A percentile compares a stretch with the other conserved stretches of the same genome.
phyloP scores from a whole-genome alignment of 306 rosid genomes.

The Vigna trinervia region DNA sequence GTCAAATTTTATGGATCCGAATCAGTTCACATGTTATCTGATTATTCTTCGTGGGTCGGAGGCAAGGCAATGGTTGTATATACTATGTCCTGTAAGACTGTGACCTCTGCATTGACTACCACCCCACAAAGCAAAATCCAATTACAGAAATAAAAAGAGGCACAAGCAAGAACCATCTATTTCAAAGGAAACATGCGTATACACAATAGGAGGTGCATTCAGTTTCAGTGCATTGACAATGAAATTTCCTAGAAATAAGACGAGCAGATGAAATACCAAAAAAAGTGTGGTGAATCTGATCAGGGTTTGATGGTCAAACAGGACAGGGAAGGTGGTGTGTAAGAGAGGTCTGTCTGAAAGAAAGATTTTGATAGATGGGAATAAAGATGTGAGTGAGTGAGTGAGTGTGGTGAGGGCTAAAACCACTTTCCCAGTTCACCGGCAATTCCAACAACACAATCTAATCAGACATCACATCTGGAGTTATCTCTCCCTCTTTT shows the following conservation, averaged over 20 bases:
- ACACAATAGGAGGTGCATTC: neutral
- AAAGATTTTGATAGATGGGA: constrained; percentile 36
- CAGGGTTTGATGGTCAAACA: constrained; percentile 1
- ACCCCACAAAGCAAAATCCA: neutral
- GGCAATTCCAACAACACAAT: constrained; percentile 45
- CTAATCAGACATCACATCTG: constrained; percentile 45
- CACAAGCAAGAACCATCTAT: neutral
- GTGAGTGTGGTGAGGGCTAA: neutral
- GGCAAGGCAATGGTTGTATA: neutral
- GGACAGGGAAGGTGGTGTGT: constrained; percentile 2
- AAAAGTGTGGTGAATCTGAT: neutral
- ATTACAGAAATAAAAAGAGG: neutral
- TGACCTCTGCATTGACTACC: neutral
- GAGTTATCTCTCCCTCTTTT: constrained; percentile 17
- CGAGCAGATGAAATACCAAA: constrained; percentile 9
- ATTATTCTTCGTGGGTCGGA: constrained; percentile 5
- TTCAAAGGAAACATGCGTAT: neutral
- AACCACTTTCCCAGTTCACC: constrained; percentile 19
- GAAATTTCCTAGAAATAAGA: constrained; percentile 1
- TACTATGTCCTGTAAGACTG: constrained; percentile 8
- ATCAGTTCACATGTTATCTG: constrained; percentile 19
- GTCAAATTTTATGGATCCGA: neutral
- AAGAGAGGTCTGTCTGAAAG: neutral
- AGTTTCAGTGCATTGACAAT: neutral
- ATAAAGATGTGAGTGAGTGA: constrained; percentile 37